Evolutionary conservation across 345 rosid species (phyloP).

Genomic region (Salix viminalis): DNA sequence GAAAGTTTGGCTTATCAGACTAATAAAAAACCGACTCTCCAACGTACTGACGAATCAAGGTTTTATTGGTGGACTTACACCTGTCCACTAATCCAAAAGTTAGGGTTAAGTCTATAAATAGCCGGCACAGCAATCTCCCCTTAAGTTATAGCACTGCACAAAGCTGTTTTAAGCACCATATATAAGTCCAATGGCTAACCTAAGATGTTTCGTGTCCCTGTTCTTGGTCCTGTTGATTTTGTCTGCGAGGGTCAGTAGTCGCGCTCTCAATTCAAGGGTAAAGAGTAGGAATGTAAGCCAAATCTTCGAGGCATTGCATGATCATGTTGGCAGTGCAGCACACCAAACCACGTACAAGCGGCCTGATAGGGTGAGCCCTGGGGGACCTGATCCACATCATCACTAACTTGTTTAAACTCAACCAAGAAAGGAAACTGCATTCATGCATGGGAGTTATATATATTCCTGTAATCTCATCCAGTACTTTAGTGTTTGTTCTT

Average conservation of each 20-base stretch:
- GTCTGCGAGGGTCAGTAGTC: background rate
- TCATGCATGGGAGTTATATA: no score
- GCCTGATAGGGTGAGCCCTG: conserved; percentile 15
- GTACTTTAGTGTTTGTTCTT: no score
- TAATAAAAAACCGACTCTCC: no score
- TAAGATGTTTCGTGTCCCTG: background rate
- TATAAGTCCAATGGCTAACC: conserved; percentile 5
- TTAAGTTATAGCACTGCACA: no score
- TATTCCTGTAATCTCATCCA: no score
- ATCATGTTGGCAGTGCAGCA: background rate
- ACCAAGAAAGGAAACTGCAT: no score
- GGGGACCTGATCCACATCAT: conserved; percentile 26
- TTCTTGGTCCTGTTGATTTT: background rate
- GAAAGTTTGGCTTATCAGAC: no score
- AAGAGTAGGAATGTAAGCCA: background rate
- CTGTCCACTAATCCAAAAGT: conserved; percentile 3
- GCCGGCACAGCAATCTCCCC: no score
- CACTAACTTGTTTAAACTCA: background rate
- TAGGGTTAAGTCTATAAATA: conserved; percentile 5
- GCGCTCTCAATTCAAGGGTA: background rate
- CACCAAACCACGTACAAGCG: background rate
- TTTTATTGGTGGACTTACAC: background rate
- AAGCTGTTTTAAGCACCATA: no score
- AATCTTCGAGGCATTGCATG: conserved; percentile 4
- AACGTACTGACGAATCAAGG: background rate